Conservation (phyloP, 2,329 filamentous ascomycete genomes). For the Blastomyces gilchristii region DNA sequence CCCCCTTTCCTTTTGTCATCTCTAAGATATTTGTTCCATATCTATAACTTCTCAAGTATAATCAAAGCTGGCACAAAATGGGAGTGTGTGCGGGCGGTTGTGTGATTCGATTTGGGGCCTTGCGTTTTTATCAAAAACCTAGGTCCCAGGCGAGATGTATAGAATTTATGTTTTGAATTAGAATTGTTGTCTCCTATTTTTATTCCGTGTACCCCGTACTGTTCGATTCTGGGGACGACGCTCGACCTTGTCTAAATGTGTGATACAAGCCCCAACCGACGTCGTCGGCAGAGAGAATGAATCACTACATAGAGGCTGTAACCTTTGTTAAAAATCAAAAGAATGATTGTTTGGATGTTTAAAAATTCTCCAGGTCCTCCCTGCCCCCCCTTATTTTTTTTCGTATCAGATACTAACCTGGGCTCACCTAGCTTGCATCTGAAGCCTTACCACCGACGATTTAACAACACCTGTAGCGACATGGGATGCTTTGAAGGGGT, state of each 20-base stretch:
- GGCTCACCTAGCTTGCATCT: too few relatives aligned
- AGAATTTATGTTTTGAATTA: slow-evolving; percentile 3
- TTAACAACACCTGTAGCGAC: too few relatives aligned
- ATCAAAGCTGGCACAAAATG: neutral
- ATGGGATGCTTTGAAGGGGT: too few relatives aligned
- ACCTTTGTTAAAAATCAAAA: too few relatives aligned
- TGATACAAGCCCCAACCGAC: neutral
- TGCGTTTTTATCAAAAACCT: neutral
- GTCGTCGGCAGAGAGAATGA: too few relatives aligned
- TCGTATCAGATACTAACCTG: too few relatives aligned
- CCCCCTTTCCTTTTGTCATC: neutral
- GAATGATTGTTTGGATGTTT: too few relatives aligned
- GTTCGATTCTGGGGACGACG: neutral
- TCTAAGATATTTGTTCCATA: slow-evolving; percentile 1
- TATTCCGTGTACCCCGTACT: neutral
- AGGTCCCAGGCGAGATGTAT: neutral
- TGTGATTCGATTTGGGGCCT: neutral
- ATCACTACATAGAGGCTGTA: too few relatives aligned
- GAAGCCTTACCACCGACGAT: too few relatives aligned
- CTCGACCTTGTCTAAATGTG: neutral
- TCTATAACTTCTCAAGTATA: slow-evolving; percentile 54
- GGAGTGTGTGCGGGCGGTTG: slow-evolving; percentile 15
- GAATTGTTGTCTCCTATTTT: slow-evolving; percentile 16
- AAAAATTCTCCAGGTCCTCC: too few relatives aligned
- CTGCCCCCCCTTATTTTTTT: too few relatives aligned